Conservation (phyloP, 1,284 basidiomycete genomes). For the Mycena citricolor region DNA sequence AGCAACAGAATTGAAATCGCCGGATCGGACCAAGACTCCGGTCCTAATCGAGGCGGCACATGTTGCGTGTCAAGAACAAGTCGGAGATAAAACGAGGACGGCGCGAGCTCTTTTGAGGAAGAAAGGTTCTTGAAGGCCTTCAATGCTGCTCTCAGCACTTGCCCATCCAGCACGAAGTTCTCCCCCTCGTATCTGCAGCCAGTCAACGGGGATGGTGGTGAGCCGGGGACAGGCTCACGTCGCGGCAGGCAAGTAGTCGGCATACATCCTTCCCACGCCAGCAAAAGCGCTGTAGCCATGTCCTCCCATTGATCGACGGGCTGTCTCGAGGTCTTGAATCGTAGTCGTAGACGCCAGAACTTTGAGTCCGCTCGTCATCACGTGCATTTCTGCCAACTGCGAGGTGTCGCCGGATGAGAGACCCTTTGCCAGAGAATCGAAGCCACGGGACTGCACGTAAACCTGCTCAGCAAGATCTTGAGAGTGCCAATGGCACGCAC, state of each 20-base stretch:
- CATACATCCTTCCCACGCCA: constrained; percentile 65
- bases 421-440: constrained; percentile 47
- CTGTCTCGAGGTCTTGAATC: constrained; percentile 64
- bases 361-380: constrained; percentile 71
- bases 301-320: constrained; percentile 73
- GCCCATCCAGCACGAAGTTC: constrained; percentile 73
- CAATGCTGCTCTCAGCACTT: constrained; percentile 69
- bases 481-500: constrained; percentile 36
- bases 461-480: neutral
- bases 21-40: constrained; percentile 39
- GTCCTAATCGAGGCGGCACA: constrained; percentile 23
- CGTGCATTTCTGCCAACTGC: constrained; percentile 70
- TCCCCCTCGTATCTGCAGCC: constrained; percentile 67
- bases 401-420: constrained; percentile 59
- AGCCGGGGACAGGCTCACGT: constrained; percentile 44
- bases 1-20: constrained; percentile 46
- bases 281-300: constrained; percentile 75
- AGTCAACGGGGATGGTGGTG: constrained; percentile 1
- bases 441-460: constrained; percentile 44
- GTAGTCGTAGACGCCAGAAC: constrained; percentile 54
- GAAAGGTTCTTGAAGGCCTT: constrained; percentile 51
- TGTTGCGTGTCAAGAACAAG: constrained; percentile 34
- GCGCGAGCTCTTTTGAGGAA: constrained; percentile 37
- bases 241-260: constrained; percentile 61
- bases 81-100: constrained; percentile 54